phyloP scores from a whole-genome alignment of 2,329 filamentous ascomycete genomes.

The Penicillium italicum region DNA sequence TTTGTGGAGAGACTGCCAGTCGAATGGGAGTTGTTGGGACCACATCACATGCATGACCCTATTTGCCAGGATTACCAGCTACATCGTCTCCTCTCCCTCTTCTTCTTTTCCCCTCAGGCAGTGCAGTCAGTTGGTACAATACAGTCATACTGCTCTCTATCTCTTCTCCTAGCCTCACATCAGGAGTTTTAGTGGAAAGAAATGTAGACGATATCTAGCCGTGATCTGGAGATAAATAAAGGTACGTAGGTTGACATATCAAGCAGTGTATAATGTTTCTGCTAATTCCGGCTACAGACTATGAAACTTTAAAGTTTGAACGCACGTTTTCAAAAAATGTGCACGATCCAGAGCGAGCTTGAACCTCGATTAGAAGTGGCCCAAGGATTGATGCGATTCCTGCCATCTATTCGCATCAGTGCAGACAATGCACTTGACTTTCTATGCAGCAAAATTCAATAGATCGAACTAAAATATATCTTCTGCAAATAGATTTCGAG shows the following conservation, averaged over 20 bases:
- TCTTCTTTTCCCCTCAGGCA: no score
- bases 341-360: constrained; percentile 10
- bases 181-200: constrained; percentile 15
- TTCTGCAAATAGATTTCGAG: not conserved
- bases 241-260: not conserved
- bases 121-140: no score
- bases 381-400: constrained; percentile 20
- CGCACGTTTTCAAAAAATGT: constrained; percentile 11
- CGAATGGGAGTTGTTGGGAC: no score
- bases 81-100: no score
- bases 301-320: constrained; percentile 11
- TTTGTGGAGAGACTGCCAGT: constrained; percentile 18
- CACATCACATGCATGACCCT: no score
- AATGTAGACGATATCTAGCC: constrained; percentile 7
- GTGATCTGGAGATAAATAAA: constrained; percentile 2
- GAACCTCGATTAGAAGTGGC: constrained; percentile 13
- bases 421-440: constrained; percentile 16
- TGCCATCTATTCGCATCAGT: constrained; percentile 4
- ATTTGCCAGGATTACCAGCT: no score
- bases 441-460: not conserved
- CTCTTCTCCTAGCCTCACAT: no score
- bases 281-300: constrained; percentile 9
- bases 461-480: not conserved
- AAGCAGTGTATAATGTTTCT: not conserved
- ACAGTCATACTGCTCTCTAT: no score